phyloP scores from a whole-genome alignment of 371 early-diverging fungal species.

The Coemansia sp. region DNA sequence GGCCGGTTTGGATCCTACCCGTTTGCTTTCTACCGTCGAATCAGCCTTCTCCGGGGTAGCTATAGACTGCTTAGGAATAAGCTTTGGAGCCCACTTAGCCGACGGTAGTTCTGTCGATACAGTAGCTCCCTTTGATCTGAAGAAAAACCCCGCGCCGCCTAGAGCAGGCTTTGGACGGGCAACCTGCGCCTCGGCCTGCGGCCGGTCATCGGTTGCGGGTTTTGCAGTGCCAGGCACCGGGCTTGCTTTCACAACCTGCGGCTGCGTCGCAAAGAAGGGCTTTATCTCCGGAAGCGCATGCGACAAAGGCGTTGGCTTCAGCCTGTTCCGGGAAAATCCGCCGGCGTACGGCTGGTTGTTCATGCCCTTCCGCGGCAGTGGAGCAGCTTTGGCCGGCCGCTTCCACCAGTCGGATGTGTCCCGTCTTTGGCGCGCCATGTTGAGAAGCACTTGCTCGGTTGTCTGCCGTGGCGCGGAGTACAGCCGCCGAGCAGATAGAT shows the following conservation, averaged over 20 bases:
- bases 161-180: background rate
- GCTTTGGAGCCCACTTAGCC: constrained; percentile 4
- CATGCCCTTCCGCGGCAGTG: background rate
- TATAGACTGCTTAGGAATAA: background rate
- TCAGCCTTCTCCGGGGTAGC: background rate
- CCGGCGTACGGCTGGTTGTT: constrained; percentile 7
- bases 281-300: background rate
- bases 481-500: background rate
- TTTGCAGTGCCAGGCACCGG: too few relatives aligned
- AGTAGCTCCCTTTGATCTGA: background rate
- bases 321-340: constrained; percentile 9
- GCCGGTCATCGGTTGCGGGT: background rate
- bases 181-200: background rate
- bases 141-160: background rate
- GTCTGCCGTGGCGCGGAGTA: constrained; percentile 1
- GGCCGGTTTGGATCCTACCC: background rate
- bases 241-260: background rate
- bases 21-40: background rate
- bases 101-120: background rate
- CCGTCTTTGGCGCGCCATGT: background rate
- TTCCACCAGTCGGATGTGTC: constrained; percentile 7
- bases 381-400: background rate
- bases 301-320: constrained; percentile 1
- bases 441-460: constrained; percentile 1
- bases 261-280: background rate